Evolutionary conservation across 129 eudicot genomes (phyloP), one percentile per base, ranked within the genome.

Genomic region (carrot (Daucus carota)): DNA sequence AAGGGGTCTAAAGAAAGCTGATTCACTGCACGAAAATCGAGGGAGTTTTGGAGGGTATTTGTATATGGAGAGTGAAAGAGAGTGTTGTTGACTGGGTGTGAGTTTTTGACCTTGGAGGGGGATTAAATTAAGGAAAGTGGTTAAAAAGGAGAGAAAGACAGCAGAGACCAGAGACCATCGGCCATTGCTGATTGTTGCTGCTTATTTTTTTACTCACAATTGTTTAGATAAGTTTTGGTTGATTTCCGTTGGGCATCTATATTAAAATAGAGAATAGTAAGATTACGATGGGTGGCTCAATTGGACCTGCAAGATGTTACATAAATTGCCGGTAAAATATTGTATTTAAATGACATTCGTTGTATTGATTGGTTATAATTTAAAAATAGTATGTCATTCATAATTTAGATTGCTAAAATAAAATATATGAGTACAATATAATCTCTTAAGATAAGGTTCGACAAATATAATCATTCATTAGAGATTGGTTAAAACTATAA

Each of bases 141-240:
- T 57, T 57, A 57, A 24, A 57, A 57, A 57, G 32, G 65, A 57
- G 65, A 57, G 31, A 54, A 3, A 57, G 65, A 57, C 65, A 57
- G 65, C 65, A 57, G 65, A 57, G 63, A 54, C 63, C 63, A 54
- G 29, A 54, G 65, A 57, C 65, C 24, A 50, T n/a, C 10, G 65
- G 24, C 65, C 24, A 50, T n/a, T n/a, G 16, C 16, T 57, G 10
- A 8, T 54, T 57, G 65, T 3, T 54, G 60, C 60, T 46, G 18
- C 52, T 46, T 46, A 47, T 47, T 47, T 47, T 47, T 16, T 48
- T 5, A 5, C 59, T 18, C 3, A 18, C 26, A 0, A 0, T 50
- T 50, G 59, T 20, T 50, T 50, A 18, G 26, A 50, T 3, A n/a
- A n/a, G 65, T 57, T 15, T 57, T 26, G 3, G 14, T 54, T 54